phyloP scores from a whole-genome alignment of 176 grass and related monocot species.

The Phyllostachys edulis region DNA sequence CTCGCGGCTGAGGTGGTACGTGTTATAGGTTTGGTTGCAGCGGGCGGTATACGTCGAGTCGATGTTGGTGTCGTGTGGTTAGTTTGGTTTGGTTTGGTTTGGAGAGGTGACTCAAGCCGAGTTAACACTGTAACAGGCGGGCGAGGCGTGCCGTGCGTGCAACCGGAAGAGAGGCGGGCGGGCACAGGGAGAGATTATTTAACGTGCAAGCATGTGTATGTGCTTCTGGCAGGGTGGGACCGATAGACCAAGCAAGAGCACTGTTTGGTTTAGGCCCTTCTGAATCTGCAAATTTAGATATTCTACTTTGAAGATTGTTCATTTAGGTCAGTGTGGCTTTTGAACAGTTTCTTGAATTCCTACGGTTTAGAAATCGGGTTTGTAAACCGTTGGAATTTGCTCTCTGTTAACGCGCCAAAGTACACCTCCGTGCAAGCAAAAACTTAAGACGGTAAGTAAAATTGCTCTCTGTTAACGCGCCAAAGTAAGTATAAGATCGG shows the following conservation, averaged over 20 bases:
- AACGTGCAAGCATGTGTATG: conserved; percentile 36
- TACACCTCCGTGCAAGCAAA: too few species aligned
- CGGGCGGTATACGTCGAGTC: too few species aligned
- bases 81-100: conserved; percentile 14
- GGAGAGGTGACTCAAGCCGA: not conserved
- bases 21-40: conserved; percentile 26
- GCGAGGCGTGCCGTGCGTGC: conserved; percentile 36
- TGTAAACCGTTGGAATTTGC: too few species aligned
- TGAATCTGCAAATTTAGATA: not conserved
- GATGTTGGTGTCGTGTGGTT: too few species aligned
- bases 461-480: too few species aligned
- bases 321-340: not conserved
- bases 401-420: too few species aligned
- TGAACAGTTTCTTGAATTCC: not conserved
- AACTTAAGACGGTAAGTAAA: too few species aligned
- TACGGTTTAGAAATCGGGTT: not conserved
- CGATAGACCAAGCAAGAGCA: not conserved
- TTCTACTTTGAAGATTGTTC: not conserved
- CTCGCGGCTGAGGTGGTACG: conserved; percentile 7
- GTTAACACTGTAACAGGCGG: not conserved
- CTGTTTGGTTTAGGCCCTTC: conserved; percentile 2
- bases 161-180: conserved; percentile 28
- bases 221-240: conserved; percentile 33
- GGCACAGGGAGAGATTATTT: conserved; percentile 30
- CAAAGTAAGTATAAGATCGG: too few species aligned